These are phyloP conservation scores for Puccinia brachypodii DNA, from an alignment of 1,284 basidiomycete species.

Conservation along the genomic window DNA sequence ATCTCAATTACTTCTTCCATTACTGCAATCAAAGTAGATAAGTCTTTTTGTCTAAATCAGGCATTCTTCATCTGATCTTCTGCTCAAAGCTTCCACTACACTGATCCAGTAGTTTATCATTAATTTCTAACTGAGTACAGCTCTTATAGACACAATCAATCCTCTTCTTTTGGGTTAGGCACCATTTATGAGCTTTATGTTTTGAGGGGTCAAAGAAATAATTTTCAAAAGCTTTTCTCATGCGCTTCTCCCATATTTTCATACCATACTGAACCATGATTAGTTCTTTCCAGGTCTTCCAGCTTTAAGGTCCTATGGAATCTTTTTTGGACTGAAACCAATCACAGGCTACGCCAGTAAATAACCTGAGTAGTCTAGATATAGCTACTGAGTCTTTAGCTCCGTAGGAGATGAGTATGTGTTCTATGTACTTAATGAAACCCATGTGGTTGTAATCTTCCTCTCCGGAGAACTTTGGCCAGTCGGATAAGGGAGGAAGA, in stretches of 20 bases:
- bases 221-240: background rate
- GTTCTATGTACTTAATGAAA: background rate
- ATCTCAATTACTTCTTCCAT: no score
- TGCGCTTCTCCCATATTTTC: background rate
- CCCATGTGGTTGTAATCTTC: background rate
- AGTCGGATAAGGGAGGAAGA: background rate
- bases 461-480: background rate
- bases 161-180: constrained; percentile 5
- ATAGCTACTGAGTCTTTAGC: no score
- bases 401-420: background rate
- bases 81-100: background rate
- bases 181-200: background rate
- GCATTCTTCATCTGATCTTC: background rate
- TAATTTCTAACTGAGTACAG: background rate
- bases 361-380: background rate
- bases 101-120: background rate
- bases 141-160: background rate
- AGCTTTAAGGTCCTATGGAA: background rate
- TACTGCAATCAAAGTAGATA: no score
- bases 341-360: background rate
- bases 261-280: background rate
- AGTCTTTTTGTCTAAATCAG: background rate
- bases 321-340: background rate
- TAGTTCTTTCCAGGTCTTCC: background rate
- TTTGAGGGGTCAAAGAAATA: constrained; percentile 12